Evolutionary conservation across 768 basidiomycete species (phyloP).

Genomic region (Hygrophoropsis aurantiaca): DNA sequence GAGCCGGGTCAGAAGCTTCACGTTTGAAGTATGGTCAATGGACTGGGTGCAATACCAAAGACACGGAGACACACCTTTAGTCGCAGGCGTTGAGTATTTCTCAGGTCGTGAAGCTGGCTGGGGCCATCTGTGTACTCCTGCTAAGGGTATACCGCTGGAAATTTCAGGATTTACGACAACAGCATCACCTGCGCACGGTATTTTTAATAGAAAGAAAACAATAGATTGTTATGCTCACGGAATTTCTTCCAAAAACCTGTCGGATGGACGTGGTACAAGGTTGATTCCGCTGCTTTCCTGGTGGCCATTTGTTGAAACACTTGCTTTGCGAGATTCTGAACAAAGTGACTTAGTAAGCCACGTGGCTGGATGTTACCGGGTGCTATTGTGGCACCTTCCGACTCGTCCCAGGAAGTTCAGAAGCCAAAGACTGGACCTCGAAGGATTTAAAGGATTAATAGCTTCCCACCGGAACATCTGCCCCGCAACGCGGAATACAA

Average conservation of each 20-base stretch:
- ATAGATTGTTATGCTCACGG: slow-evolving; percentile 50
- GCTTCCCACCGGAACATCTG: too few species aligned
- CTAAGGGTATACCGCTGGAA: slow-evolving; percentile 83
- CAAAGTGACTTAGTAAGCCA: too few species aligned
- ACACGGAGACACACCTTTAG: slow-evolving; percentile 59
- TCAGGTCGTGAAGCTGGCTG: slow-evolving; percentile 89
- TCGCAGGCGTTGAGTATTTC: slow-evolving; percentile 83
- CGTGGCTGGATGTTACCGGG: too few species aligned
- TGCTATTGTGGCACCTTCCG: too few species aligned
- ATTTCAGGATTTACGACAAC: slow-evolving; percentile 88
- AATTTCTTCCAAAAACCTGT: slow-evolving; percentile 98
- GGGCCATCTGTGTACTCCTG: slow-evolving; percentile 72
- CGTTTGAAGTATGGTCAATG: slow-evolving; percentile 1
- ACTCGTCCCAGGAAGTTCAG: too few species aligned
- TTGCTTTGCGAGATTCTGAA: not conserved
- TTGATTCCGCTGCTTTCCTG: slow-evolving; percentile 83
- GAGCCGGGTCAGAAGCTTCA: slow-evolving; percentile 80
- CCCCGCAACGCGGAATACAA: too few species aligned
- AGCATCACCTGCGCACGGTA: slow-evolving; percentile 62
- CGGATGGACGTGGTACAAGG: slow-evolving; percentile 84
- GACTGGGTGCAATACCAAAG: not conserved
- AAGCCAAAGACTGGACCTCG: too few species aligned
- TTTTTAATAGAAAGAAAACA: slow-evolving; percentile 1
- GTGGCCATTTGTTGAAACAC: slow-evolving; percentile 54
- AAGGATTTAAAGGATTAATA: too few species aligned